A percentile compares a stretch with the other conserved stretches of the same genome.
Evolutionary conservation across 2,329 filamentous ascomycete genomes (phyloP).

Genomic region (Dactylellina leptospora): DNA sequence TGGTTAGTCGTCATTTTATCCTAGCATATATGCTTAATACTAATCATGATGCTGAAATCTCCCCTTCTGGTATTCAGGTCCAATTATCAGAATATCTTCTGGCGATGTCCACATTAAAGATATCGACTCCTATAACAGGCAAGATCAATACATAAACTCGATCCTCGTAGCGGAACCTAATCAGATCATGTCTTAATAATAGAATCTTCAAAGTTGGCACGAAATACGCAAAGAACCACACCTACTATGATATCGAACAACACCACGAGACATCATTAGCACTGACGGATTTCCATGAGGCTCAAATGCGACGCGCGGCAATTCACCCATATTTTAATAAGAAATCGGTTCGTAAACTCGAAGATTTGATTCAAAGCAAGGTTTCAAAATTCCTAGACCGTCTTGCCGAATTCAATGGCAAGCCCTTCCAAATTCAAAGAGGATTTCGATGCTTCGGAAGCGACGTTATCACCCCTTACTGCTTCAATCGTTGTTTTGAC

Average conservation of each 20-base stretch:
- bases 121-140: constrained; percentile 56
- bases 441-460: constrained; percentile 1
- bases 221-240: not conserved
- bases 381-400: constrained; percentile 2
- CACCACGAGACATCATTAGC: not conserved
- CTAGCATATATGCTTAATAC: not conserved
- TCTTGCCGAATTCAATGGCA: not conserved
- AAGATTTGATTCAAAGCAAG: constrained; percentile 12
- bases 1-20: not conserved
- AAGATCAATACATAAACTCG: not conserved
- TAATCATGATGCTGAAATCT: not conserved
- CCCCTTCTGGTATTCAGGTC: constrained; percentile 52
- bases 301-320: not conserved
- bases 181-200: not conserved
- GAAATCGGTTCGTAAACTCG: constrained; percentile 11
- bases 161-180: not conserved
- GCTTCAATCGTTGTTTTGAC: constrained; percentile 18
- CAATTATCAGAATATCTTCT: constrained; percentile 61
- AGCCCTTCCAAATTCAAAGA: not conserved
- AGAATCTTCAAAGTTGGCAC: constrained; percentile 19
- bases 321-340: constrained; percentile 19
- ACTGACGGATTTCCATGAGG: not conserved
- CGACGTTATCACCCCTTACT: constrained; percentile 15
- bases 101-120: constrained; percentile 58
- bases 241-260: constrained; percentile 14